These are phyloP conservation scores for Eucalyptus guilfoylei DNA, from an alignment of 345 rosid species.

Conservation along the genomic window DNA sequence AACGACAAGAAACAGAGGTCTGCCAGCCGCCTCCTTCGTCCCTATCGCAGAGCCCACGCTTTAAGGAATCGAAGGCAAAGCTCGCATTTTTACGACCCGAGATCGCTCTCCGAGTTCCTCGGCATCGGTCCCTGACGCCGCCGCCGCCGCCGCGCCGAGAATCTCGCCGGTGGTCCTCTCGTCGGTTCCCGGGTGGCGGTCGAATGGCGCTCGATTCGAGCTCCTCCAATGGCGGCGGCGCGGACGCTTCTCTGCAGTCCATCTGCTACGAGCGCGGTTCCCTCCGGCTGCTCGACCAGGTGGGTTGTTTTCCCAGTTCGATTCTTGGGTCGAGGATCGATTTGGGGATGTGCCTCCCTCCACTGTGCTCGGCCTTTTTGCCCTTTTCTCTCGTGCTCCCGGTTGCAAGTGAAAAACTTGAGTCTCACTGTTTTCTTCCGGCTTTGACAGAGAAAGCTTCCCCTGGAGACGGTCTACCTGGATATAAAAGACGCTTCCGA, in stretches of 20 bases:
- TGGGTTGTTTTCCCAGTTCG: not conserved
- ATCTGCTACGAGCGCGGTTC: conserved; percentile 64
- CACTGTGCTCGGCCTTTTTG: not conserved
- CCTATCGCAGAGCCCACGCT: not conserved
- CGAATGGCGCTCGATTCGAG: conserved; percentile 8
- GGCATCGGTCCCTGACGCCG: not conserved
- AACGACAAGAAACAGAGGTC: not conserved
- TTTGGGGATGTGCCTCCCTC: not conserved
- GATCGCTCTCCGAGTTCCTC: not conserved
- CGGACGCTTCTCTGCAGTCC: conserved; percentile 29
- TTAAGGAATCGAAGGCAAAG: not conserved
- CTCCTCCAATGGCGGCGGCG: not conserved
- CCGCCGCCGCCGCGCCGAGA: not conserved
- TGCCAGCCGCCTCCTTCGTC: not conserved
- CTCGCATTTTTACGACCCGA: not conserved
- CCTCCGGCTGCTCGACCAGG: conserved; percentile 66
- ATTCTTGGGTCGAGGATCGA: not conserved
- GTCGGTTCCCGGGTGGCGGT: not conserved
- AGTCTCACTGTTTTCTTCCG: not conserved
- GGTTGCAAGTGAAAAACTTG: not conserved
- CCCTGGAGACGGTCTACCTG: conserved; percentile 55
- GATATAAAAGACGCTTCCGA: conserved; percentile 46
- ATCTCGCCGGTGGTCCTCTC: not conserved
- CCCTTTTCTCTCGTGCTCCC: not conserved
- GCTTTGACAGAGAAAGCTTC: conserved; percentile 75